Base-by-base conservation (phyloP, 805 yeast genomes). In the Candida sphagnicola region DNA sequence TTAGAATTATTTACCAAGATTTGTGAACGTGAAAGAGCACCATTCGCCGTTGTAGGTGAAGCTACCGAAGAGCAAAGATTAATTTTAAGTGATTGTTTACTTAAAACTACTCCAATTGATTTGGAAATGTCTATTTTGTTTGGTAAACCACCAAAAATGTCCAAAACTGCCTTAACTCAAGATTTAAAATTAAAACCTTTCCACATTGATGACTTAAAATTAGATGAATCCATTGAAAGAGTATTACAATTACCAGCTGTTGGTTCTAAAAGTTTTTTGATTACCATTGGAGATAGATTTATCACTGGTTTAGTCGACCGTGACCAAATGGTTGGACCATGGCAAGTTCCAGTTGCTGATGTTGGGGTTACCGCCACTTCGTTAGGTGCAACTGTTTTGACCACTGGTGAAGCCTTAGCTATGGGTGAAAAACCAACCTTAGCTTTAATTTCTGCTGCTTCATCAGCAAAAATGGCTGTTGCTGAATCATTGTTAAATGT, bases 301-400 rank as follows among this genome's bases (percentile, higher is more conserved):
- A 93, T 93, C 45, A 91, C 98, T 19, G 99, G 99, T 39, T 75
- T 93, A 51, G 83, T 93, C 45, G 98, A 95, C 55, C 82, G 99
- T 60, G 99, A 93, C 62, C 99, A 93, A 70, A 82, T 90, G 82
- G 98, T 93, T 43, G 99, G 99, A 28, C 98, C 98, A 57, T 93
- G 98, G 98, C 99, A 93, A 72, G 93, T 85, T 8, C 99, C 99
- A 35, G 98, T 93, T 23, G 93, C 98, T 13, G 98, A 93, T 59
- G 97, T 90, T 39, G 98, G 96, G 67, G 96, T 93, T 38, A 90
- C 98, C 17, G 84, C 85, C 43, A 82, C 97, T 0, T 85, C 96
- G 1, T 72, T 88, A 37, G 96, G 96, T 56, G 84, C 80, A 37
- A 70, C 74, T 4, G 59, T 84, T 37, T 62, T 82, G 45, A 48